phyloP scores from a whole-genome alignment of 768 basidiomycete species.

The Russula abietina region DNA sequence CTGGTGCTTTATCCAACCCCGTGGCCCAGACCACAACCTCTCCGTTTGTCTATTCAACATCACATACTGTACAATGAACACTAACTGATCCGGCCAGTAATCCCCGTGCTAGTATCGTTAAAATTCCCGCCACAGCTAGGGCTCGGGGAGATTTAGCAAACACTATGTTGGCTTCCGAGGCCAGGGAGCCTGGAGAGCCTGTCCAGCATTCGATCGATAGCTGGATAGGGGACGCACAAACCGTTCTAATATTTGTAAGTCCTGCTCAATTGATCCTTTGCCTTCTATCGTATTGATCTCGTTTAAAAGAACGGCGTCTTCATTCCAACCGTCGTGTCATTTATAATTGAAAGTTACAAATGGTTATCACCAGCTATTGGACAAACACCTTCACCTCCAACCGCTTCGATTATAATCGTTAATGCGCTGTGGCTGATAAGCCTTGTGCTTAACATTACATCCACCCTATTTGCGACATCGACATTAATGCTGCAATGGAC shows the following conservation, averaged over 20 bases:
- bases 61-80: no score
- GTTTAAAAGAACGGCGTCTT: slow-evolving; percentile 19
- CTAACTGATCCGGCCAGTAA: neutral
- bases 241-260: slow-evolving; percentile 22
- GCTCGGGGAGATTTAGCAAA: neutral
- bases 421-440: slow-evolving; percentile 20
- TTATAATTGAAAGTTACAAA: slow-evolving; percentile 24
- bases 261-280: no score
- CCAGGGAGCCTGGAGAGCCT: no score
- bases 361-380: slow-evolving; percentile 9
- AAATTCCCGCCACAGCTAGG: neutral
- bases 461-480: slow-evolving; percentile 16
- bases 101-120: neutral
- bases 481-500: slow-evolving; percentile 1
- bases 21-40: no score
- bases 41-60: no score
- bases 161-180: neutral
- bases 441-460: slow-evolving; percentile 15
- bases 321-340: slow-evolving; percentile 22
- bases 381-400: neutral
- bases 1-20: no score
- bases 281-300: neutral
- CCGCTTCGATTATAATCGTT: neutral
- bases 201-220: no score
- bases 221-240: slow-evolving; percentile 18